Conservation (phyloP, 257 asterid genomes). For the Lithospermum erythrorhizon region DNA sequence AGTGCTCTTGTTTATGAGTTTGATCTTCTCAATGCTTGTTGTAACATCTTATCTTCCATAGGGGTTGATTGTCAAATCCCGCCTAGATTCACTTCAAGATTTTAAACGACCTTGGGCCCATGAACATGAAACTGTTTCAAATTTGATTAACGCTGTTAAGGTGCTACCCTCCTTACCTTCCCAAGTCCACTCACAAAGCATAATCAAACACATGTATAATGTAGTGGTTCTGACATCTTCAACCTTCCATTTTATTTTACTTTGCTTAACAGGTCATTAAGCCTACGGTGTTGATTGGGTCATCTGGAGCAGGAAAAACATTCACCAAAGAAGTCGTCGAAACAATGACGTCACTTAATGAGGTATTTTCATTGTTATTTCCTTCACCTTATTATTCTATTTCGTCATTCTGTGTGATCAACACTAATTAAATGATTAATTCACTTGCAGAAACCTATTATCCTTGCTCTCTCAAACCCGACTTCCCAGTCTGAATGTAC, state of each 20-base stretch:
- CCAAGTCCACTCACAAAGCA: background rate
- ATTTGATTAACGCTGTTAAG: slow-evolving; percentile 71
- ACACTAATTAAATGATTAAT: slow-evolving; percentile 2
- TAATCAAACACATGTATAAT: slow-evolving; percentile 1
- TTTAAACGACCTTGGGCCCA: slow-evolving; percentile 91
- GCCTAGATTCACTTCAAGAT: slow-evolving; percentile 66
- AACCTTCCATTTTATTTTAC: slow-evolving; percentile 5
- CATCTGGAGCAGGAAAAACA: slow-evolving; percentile 90
- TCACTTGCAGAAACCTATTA: slow-evolving; percentile 61
- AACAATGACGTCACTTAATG: slow-evolving; percentile 58
- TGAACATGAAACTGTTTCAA: slow-evolving; percentile 55
- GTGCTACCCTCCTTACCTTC: slow-evolving; percentile 20
- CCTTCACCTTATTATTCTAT: background rate
- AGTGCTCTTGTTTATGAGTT: background rate
- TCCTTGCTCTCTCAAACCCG: slow-evolving; percentile 88
- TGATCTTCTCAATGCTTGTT: background rate
- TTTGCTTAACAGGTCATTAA: slow-evolving; percentile 48
- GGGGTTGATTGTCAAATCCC: slow-evolving; percentile 77
- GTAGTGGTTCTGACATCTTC: background rate
- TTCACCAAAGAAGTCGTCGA: slow-evolving; percentile 79
- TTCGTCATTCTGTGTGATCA: background rate
- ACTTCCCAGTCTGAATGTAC: slow-evolving; percentile 94
- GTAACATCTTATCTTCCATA: slow-evolving; percentile 12
- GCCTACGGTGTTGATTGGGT: slow-evolving; percentile 84
- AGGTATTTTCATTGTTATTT: slow-evolving; percentile 26